Evolutionary conservation across 371 early-diverging fungal species (phyloP).

Genomic region (Mortierella polycephala): DNA sequence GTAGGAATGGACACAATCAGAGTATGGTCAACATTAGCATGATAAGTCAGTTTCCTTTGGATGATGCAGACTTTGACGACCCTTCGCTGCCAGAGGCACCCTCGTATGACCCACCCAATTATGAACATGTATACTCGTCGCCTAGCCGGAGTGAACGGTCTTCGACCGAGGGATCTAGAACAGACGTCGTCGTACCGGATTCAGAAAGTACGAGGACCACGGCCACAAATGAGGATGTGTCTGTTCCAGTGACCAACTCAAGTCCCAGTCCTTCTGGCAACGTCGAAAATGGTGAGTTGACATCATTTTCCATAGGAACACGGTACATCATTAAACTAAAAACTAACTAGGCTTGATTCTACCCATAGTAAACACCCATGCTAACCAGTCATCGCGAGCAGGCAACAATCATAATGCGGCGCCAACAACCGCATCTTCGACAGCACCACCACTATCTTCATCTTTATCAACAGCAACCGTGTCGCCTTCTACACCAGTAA

Average conservation of each 20-base stretch:
- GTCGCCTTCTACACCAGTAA: neutral
- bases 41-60: constrained; percentile 18
- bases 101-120: constrained; percentile 49
- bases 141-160: constrained; percentile 11
- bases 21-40: constrained; percentile 50
- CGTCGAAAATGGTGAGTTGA: constrained; percentile 18
- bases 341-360: too few relatives aligned
- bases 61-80: constrained; percentile 11
- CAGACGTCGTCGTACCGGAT: constrained; percentile 2
- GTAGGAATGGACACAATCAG: constrained; percentile 23
- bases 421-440: constrained; percentile 4
- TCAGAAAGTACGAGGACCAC: neutral
- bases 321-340: too few relatives aligned
- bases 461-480: constrained; percentile 4
- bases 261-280: constrained; percentile 12
- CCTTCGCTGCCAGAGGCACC: constrained; percentile 38
- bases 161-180: constrained; percentile 11
- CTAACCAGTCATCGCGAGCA: neutral
- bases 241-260: neutral
- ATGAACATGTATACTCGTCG: constrained; percentile 23
- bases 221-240: neutral
- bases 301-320: too few relatives aligned
- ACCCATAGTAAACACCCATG: neutral
- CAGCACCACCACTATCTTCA: neutral
- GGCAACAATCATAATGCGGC: neutral